Evolutionary conservation across 2,329 filamentous ascomycete genomes (phyloP).

Genomic region (Venturia oleaginea): DNA sequence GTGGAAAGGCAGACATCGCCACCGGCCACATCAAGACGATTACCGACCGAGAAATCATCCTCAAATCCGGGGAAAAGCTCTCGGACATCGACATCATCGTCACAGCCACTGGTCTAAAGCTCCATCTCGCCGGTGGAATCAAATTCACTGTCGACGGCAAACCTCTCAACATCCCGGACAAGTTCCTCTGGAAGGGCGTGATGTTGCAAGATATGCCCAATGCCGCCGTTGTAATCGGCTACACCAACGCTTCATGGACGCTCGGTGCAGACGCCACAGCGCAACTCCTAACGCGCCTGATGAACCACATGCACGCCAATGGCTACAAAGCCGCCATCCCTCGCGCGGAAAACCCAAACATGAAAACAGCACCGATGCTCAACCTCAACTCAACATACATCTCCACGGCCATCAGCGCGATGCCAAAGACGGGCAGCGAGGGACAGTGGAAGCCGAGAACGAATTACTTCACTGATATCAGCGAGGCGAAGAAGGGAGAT

Average conservation of each 20-base stretch:
- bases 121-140: constrained; percentile 47
- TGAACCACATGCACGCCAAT: constrained; percentile 41
- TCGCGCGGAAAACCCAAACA: constrained; percentile 25
- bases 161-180: constrained; percentile 35
- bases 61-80: constrained; percentile 33
- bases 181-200: constrained; percentile 50
- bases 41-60: constrained; percentile 38
- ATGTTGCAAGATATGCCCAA: constrained; percentile 59
- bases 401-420: constrained; percentile 28
- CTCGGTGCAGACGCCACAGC: constrained; percentile 49
- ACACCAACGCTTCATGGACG: constrained; percentile 54
- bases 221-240: constrained; percentile 49
- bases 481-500: constrained; percentile 33
- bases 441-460: constrained; percentile 21
- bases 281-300: constrained; percentile 40
- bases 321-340: constrained; percentile 38
- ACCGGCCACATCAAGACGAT: constrained; percentile 47
- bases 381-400: constrained; percentile 45
- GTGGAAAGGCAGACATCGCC: constrained; percentile 44
- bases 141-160: constrained; percentile 43
- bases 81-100: constrained; percentile 46
- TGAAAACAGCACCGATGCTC: constrained; percentile 34
- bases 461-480: constrained; percentile 36
- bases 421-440: constrained; percentile 40
- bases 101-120: constrained; percentile 53